A percentile compares a stretch with the other conserved stretches of the same genome.
Evolutionary conservation across 768 basidiomycete species (phyloP).

Genomic region (Tremella mesenterica): DNA sequence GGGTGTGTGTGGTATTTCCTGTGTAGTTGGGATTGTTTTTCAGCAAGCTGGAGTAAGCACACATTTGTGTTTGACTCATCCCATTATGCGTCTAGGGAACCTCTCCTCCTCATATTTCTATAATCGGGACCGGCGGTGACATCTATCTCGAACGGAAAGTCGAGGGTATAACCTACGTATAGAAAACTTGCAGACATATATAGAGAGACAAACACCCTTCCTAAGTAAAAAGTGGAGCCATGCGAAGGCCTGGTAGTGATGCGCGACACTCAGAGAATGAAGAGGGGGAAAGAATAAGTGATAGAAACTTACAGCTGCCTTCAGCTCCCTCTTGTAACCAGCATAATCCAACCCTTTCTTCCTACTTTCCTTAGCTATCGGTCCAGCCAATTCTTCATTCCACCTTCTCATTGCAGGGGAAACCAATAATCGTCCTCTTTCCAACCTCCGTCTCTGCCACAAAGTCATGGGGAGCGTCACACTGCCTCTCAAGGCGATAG

Average conservation of each 20-base stretch:
- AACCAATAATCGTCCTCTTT: constrained; percentile 33
- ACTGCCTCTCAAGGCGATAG: constrained; percentile 33
- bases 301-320: constrained; percentile 28
- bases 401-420: constrained; percentile 34
- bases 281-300: no score
- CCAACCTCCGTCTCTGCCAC: constrained; percentile 40
- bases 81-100: neutral
- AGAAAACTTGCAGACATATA: no score
- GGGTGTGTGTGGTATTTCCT: constrained; percentile 39
- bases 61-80: neutral
- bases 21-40: constrained; percentile 25
- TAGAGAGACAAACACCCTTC: no score
- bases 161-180: no score
- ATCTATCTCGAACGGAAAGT: no score
- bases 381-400: constrained; percentile 30
- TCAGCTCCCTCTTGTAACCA: constrained; percentile 39
- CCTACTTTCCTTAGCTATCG: constrained; percentile 35
- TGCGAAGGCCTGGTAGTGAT: no score
- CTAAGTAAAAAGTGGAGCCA: no score
- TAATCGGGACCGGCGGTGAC: neutral
- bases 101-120: neutral
- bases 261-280: no score
- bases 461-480: constrained; percentile 43
- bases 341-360: constrained; percentile 35
- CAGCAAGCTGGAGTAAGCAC: constrained; percentile 22